phyloP scores from a whole-genome alignment of 345 rosid species.

The Streptanthus diversifolius region DNA sequence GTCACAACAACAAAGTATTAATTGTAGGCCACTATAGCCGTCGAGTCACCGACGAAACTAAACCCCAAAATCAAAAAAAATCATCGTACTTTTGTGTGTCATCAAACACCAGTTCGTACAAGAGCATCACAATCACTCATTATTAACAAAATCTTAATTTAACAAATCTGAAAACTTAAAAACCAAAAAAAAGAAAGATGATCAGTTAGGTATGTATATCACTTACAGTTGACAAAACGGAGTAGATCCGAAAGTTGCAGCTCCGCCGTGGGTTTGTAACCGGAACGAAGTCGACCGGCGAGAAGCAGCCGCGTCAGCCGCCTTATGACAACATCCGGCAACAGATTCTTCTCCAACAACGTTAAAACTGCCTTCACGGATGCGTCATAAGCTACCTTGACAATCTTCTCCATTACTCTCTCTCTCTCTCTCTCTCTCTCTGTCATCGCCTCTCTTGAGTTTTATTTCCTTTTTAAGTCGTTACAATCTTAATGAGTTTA shows the following conservation, averaged over 20 bases:
- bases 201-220: neutral
- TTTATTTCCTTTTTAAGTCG: neutral
- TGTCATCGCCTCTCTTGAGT: constrained; percentile 4
- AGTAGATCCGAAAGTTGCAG: constrained; percentile 68
- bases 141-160: neutral
- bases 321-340: constrained; percentile 64
- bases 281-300: constrained; percentile 67
- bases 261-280: constrained; percentile 53
- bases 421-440: neutral
- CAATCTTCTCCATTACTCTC: constrained; percentile 50
- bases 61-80: neutral
- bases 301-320: constrained; percentile 63
- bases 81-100: neutral
- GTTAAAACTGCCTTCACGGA: constrained; percentile 52
- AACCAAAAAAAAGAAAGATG: neutral
- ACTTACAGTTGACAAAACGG: constrained; percentile 51
- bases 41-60: neutral
- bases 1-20: neutral
- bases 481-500: neutral
- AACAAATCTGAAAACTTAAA: neutral
- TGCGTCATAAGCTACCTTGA: constrained; percentile 50
- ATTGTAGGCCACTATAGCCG: neutral
- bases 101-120: neutral
- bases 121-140: neutral
- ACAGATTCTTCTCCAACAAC: constrained; percentile 62